These are phyloP conservation scores for Skeletonema costatum DNA, from an alignment of 108 stramenopile genomes.

Conservation along the genomic window DNA sequence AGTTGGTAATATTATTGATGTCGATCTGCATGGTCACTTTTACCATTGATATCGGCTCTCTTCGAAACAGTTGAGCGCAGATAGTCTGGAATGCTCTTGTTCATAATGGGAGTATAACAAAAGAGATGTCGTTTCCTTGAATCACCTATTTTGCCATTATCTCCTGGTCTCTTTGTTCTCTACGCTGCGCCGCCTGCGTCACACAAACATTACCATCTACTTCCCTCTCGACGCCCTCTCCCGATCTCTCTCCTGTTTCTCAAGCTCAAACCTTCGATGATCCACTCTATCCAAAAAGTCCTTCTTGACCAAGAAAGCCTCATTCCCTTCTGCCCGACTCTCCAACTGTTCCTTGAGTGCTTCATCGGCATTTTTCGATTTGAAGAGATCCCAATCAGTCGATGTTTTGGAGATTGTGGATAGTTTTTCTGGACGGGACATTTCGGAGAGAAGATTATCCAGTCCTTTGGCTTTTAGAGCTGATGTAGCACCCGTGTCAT, in stretches of 20 bases:
- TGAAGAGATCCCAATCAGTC: conserved; percentile 91
- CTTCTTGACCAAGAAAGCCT: conserved; percentile 87
- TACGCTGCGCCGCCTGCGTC: too few species aligned
- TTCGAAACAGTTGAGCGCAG: too few species aligned
- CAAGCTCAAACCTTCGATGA: conserved; percentile 78
- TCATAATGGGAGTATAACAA: too few species aligned
- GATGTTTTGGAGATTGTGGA: conserved; percentile 86
- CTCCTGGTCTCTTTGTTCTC: neutral
- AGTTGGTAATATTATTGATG: too few species aligned
- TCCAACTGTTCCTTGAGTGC: conserved; percentile 83
- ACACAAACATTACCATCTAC: neutral
- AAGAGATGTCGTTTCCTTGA: too few species aligned
- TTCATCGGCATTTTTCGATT: conserved; percentile 55
- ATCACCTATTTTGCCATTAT: too few species aligned
- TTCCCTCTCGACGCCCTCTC: conserved; percentile 59
- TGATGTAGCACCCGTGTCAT: neutral
- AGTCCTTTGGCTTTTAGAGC: conserved; percentile 33
- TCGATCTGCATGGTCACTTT: too few species aligned
- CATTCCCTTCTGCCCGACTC: conserved; percentile 70
- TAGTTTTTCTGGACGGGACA: conserved; percentile 71
- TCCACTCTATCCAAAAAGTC: conserved; percentile 89
- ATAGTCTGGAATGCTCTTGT: too few species aligned
- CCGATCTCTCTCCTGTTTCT: conserved; percentile 74
- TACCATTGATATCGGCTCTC: too few species aligned
- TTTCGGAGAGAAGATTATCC: conserved; percentile 65